A percentile compares a stretch with the other conserved stretches of the same genome.
phyloP scores from a whole-genome alignment of 2,329 filamentous ascomycete genomes.

The Didymella arachidicola region DNA sequence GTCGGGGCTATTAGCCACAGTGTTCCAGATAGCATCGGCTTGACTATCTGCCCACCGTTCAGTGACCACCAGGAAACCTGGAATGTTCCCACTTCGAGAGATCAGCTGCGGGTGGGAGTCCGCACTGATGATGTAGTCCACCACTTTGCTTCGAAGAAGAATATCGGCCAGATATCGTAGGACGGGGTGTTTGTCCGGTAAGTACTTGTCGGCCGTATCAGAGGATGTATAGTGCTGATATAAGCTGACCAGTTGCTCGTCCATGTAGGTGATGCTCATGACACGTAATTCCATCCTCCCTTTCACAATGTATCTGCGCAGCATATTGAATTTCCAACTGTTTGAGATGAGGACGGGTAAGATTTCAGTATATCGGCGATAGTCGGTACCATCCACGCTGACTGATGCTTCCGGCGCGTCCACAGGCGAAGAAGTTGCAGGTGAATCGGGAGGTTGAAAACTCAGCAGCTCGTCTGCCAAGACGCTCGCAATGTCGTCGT shows the following conservation, averaged over 20 bases:
- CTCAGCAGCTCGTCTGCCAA: slow-evolving; percentile 39
- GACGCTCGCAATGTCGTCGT: slow-evolving; percentile 32
- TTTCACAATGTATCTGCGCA: slow-evolving; percentile 77
- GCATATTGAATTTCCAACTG: slow-evolving; percentile 74
- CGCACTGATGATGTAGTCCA: slow-evolving; percentile 87
- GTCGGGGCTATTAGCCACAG: slow-evolving; percentile 81
- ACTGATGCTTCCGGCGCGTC: slow-evolving; percentile 4
- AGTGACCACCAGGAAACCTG: slow-evolving; percentile 86
- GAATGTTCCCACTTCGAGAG: slow-evolving; percentile 78
- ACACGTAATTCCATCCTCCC: slow-evolving; percentile 92
- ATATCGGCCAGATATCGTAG: slow-evolving; percentile 74
- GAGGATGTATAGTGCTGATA: slow-evolving; percentile 58
- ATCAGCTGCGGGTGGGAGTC: slow-evolving; percentile 94
- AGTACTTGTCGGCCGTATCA: slow-evolving; percentile 44
- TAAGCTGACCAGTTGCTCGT: slow-evolving; percentile 70
- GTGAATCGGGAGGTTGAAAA: slow-evolving; percentile 34
- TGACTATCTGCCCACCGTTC: slow-evolving; percentile 74
- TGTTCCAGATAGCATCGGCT: slow-evolving; percentile 84
- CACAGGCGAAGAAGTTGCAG: slow-evolving; percentile 24
- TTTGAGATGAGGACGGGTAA: slow-evolving; percentile 62
- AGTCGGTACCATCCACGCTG: slow-evolving; percentile 18
- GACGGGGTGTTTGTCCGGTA: slow-evolving; percentile 57
- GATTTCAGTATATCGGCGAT: slow-evolving; percentile 41
- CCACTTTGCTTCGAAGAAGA: slow-evolving; percentile 72
- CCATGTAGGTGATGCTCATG: slow-evolving; percentile 77